phyloP scores from a whole-genome alignment of 148 eudicot species.

The Silene conica region DNA sequence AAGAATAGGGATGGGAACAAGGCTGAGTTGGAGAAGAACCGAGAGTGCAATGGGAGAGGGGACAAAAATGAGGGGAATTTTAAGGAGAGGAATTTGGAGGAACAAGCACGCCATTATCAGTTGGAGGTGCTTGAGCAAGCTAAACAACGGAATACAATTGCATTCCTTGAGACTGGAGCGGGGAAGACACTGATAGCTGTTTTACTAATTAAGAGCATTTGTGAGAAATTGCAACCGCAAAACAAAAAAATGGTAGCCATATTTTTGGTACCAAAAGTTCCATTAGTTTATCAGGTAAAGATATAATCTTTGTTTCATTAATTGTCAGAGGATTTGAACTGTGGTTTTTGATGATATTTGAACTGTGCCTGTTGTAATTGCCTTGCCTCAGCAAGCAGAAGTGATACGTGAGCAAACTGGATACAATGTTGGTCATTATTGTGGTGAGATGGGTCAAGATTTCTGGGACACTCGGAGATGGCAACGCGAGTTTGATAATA shows the following conservation, averaged over 20 bases:
- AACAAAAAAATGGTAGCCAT: conserved; percentile 79
- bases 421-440: conserved; percentile 88
- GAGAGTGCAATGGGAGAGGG: conserved; percentile 30
- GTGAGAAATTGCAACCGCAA: conserved; percentile 47
- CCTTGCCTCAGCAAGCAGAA: conserved; percentile 80
- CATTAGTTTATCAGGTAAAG: conserved; percentile 92
- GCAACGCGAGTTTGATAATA: conserved; percentile 94
- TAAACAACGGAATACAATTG: conserved; percentile 83
- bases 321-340: background rate
- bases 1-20: conserved; percentile 45
- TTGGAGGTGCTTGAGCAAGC: conserved; percentile 98
- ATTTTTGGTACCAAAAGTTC: conserved; percentile 96
- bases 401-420: conserved; percentile 92
- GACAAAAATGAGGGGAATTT: conserved; percentile 37
- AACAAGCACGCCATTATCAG: conserved; percentile 81
- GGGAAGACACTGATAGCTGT: conserved; percentile 96
- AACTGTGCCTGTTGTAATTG: conserved; percentile 9
- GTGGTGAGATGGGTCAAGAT: conserved; percentile 99
- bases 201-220: conserved; percentile 71
- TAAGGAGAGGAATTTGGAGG: conserved; percentile 58
- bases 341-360: conserved; percentile 7
- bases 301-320: conserved; percentile 3
- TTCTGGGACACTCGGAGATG: conserved; percentile 97
- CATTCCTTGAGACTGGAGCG: conserved; percentile 98
- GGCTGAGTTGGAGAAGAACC: conserved; percentile 34